Conservation (phyloP, 1,139 yeast species). For the Hemisphaericaspora xylanilytica region DNA sequence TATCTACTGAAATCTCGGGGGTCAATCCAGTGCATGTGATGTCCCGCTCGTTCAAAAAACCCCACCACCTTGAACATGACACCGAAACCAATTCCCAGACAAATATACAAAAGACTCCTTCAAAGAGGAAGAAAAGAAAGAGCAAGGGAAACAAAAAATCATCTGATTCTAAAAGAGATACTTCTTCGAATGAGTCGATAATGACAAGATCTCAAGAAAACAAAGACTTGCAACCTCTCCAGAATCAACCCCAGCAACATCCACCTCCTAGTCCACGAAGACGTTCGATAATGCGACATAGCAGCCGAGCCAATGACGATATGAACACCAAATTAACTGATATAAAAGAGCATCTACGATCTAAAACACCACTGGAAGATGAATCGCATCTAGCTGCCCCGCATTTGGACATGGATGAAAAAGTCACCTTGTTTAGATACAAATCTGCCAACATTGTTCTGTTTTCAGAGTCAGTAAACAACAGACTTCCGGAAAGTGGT, state of each 20-base stretch:
- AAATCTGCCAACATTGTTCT: slow-evolving; percentile 41
- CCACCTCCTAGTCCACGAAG: slow-evolving; percentile 34
- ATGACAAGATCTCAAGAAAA: no score
- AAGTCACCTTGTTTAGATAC: slow-evolving; percentile 37
- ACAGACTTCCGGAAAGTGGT: slow-evolving; percentile 10
- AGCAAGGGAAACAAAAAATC: slow-evolving; percentile 1
- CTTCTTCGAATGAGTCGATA: no score
- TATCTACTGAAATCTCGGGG: background rate
- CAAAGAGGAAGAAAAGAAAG: slow-evolving; percentile 4
- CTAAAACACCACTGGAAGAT: slow-evolving; percentile 6
- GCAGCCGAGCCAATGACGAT: slow-evolving; percentile 30
- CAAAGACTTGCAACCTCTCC: background rate
- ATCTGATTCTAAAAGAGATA: background rate
- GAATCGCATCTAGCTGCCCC: slow-evolving; percentile 3
- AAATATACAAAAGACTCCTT: background rate
- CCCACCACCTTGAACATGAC: slow-evolving; percentile 1
- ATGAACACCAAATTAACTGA: slow-evolving; percentile 25
- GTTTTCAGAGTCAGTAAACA: slow-evolving; percentile 36
- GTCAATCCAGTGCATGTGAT: background rate
- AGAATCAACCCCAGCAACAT: no score
- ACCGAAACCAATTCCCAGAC: background rate
- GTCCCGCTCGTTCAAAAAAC: background rate
- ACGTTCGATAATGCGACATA: slow-evolving; percentile 41
- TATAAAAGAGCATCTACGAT: slow-evolving; percentile 28
- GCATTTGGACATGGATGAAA: slow-evolving; percentile 29